A percentile compares a stretch with the other conserved stretches of the same genome.
These are phyloP conservation scores for Tricholomella constricta DNA, from an alignment of 768 basidiomycete species.

Conservation along the genomic window DNA sequence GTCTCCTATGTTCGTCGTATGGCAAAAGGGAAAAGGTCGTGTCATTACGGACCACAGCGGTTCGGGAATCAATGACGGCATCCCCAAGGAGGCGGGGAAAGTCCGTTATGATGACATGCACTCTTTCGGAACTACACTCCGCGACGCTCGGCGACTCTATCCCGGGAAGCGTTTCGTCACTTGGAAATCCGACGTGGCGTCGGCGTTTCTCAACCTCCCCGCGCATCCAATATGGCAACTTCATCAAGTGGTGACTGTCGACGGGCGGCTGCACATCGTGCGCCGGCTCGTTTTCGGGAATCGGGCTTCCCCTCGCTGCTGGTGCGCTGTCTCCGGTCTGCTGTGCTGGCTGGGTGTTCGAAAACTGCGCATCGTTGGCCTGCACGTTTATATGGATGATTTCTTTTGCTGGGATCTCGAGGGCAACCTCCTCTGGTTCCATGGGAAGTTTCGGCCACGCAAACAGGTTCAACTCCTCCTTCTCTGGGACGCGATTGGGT, in stretches of 20 bases:
- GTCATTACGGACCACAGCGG: slow-evolving; percentile 25
- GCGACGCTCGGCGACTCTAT: neutral
- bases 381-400: slow-evolving; percentile 30
- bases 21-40: slow-evolving; percentile 20
- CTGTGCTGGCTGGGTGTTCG: neutral
- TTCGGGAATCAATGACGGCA: slow-evolving; percentile 21
- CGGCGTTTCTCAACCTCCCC: slow-evolving; percentile 33
- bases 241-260: slow-evolving; percentile 30
- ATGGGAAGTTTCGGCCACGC: slow-evolving; percentile 17
- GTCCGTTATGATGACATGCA: slow-evolving; percentile 28
- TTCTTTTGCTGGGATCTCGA: slow-evolving; percentile 28
- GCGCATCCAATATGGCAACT: slow-evolving; percentile 37
- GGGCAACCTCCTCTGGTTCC: slow-evolving; percentile 23
- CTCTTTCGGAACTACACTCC: slow-evolving; percentile 13
- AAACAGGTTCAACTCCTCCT: slow-evolving; percentile 31
- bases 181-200: no score
- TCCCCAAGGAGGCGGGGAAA: slow-evolving; percentile 18
- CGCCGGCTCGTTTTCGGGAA: slow-evolving; percentile 30
- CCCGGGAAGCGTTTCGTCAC: slow-evolving; percentile 11
- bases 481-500: slow-evolving; percentile 19
- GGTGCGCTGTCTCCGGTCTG: slow-evolving; percentile 11
- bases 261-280: slow-evolving; percentile 25
- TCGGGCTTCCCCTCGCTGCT: slow-evolving; percentile 24
- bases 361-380: slow-evolving; percentile 15
- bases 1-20: slow-evolving; percentile 20